phyloP scores from a whole-genome alignment of 257 asterid genomes.

The Ophiorrhiza pumila region DNA sequence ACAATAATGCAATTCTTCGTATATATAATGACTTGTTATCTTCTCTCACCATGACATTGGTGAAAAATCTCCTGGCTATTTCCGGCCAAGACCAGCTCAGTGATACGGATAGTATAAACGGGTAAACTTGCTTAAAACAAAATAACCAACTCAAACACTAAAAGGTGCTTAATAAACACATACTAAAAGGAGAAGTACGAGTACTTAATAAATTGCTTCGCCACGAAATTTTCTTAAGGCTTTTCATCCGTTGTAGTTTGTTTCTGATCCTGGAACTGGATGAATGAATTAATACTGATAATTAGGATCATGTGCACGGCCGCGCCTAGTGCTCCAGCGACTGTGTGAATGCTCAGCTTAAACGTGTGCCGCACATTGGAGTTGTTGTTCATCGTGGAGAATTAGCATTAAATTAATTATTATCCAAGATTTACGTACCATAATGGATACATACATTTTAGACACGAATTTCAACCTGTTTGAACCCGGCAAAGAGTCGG shows the following conservation, averaged over 20 bases:
- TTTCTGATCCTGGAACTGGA: background rate
- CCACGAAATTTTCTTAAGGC: background rate
- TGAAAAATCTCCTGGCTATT: background rate
- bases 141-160: background rate
- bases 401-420: background rate
- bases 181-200: no score
- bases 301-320: background rate
- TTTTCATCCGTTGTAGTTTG: background rate
- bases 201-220: background rate
- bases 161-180: no score
- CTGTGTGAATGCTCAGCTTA: background rate
- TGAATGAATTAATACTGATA: no score
- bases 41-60: background rate
- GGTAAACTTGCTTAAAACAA: no score
- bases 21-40: no score
- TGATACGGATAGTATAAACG: no score
- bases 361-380: background rate
- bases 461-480: slow-evolving; percentile 10
- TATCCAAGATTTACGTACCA: background rate
- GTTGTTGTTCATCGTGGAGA: background rate
- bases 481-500: slow-evolving; percentile 38
- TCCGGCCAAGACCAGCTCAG: background rate
- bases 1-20: no score
- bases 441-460: background rate
- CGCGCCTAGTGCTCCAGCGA: background rate